Evolutionary conservation across 176 grass and related monocot genomes (phyloP), one percentile per base, ranked within the genome.

Genomic region (Lolium rigidum): DNA sequence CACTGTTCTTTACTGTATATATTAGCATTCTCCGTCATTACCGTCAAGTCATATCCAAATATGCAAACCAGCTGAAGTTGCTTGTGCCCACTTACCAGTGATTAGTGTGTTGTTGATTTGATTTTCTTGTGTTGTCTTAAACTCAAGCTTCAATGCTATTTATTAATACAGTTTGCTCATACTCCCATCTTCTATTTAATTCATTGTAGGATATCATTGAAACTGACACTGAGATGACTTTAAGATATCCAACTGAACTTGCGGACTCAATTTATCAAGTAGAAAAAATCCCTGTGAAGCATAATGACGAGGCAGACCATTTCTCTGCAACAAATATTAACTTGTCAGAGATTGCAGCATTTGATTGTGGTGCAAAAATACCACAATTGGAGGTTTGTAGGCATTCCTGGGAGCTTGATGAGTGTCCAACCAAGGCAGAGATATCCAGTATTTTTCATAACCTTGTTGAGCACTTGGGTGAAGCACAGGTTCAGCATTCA

Each of bases 341-440:
- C 86, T 84, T 71, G 31, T 86, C 58, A 31, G 62, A 25, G 49
- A 77, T 90, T 26, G 79, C 58, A 51, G 56, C 62, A 60, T 20
- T 88, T 39, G 87, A 92, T 77, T 80, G 31, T 87, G 82, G 69
- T 74, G 39, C 75, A 49, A 61, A 14, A 82, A 87, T 98, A 84
- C 93, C 93, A 87, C 83, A 90, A 80, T 76, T 98, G 65, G 96
- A 98, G 87, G 65, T 91, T 26, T 84, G 62, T 24, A 83, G 84
- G 86, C 55, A 87, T 87, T 79, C 55, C 86, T 91, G 80, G 91
- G 91, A 95, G 50, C 79, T 93, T 70, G 82, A 94, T 84, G 85
- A 87, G 13, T 78, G 59, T 81, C 65, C 86, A 71, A 56, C 82
- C 77, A 84, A 74, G 79, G 65, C 81, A 87, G 81, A 84, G 47